Conservation (phyloP, 2,329 filamentous ascomycete genomes). For the Fusarium virguliforme region DNA sequence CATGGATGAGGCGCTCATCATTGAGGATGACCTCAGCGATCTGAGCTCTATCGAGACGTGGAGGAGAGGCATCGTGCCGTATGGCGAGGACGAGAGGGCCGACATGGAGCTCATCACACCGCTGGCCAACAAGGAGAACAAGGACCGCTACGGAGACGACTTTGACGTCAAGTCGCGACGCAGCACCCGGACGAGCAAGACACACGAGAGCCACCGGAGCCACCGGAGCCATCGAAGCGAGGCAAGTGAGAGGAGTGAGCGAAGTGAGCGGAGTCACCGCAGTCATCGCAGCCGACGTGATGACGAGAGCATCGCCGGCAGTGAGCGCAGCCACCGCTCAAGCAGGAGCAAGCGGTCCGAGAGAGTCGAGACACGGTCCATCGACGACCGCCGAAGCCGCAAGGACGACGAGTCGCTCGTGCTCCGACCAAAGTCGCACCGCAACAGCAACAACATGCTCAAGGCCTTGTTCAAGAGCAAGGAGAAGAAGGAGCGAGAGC, state of each 20-base stretch:
- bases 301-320: conserved; percentile 58
- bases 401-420: conserved; percentile 59
- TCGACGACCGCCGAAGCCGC: conserved; percentile 56
- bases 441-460: conserved; percentile 68
- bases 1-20: conserved; percentile 70
- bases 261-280: conserved; percentile 40
- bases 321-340: conserved; percentile 55
- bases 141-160: conserved; percentile 56
- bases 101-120: conserved; percentile 73
- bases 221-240: conserved; percentile 50
- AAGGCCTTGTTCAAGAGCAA: conserved; percentile 73
- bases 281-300: conserved; percentile 30
- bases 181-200: conserved; percentile 55
- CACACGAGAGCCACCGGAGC: conserved; percentile 52
- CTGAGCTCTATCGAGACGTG: conserved; percentile 72
- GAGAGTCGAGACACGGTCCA: conserved; percentile 54
- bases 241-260: conserved; percentile 47
- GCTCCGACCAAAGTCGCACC: conserved; percentile 65
- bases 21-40: conserved; percentile 73
- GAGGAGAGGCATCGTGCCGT: conserved; percentile 70
- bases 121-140: conserved; percentile 66
- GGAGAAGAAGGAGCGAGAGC: conserved; percentile 61
- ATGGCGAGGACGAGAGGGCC: conserved; percentile 64
- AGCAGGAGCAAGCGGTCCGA: conserved; percentile 56
- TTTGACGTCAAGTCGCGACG: conserved; percentile 59